Base-by-base conservation (phyloP, 495 filamentous ascomycete genomes). In the Penicillium macrosclerotiorum region DNA sequence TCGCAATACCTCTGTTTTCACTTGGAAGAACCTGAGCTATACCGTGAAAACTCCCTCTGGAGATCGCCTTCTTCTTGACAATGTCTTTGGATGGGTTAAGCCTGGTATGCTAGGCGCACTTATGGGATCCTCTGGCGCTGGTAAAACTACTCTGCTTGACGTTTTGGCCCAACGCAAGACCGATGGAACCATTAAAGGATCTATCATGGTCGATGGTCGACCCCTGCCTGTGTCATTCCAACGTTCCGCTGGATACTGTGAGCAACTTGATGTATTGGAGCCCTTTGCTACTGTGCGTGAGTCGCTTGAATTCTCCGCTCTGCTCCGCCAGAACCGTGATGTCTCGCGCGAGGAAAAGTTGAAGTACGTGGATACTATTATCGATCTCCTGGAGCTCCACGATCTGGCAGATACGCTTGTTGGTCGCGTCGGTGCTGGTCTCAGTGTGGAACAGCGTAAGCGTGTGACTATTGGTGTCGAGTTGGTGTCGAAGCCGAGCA, bases 41-140 rank as follows among this genome's bases (percentile, higher is more conserved):
- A 72, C 65, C 1, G 72, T 79, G 22, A 70, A 69, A 31, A 66
- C 66, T 0, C 73, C 49, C 47, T 59, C 56, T 35, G 73, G 59
- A 20, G 76, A 59, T 50, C 63, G 66, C 13, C 33, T 64, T 7
- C 68, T 90, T 4, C 72, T 96, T 13, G 82, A 95, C 48, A 74
- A 92, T 49, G 82, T 95, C 3, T 83, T 87, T 52, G 90, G 90
- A 22, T 96, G 86, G 85, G 88, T 95, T 36, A 93, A 94, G 63
- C 90, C 90, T 16, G 90, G 90, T 40, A 76, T 81, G 55, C 69
- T 91, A 54, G 79, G 82, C n/a, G 87, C 87, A 0, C 67, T 90
- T 9, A 87, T 91, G 74, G 81, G 80, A 13, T 75, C 75, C 11
- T 81, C 78, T 16, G 81, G 81, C 23, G 81, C 81, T 7, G 81